Base-by-base conservation (phyloP, 1,284 basidiomycete species). In the Ganoderma sinense region DNA sequence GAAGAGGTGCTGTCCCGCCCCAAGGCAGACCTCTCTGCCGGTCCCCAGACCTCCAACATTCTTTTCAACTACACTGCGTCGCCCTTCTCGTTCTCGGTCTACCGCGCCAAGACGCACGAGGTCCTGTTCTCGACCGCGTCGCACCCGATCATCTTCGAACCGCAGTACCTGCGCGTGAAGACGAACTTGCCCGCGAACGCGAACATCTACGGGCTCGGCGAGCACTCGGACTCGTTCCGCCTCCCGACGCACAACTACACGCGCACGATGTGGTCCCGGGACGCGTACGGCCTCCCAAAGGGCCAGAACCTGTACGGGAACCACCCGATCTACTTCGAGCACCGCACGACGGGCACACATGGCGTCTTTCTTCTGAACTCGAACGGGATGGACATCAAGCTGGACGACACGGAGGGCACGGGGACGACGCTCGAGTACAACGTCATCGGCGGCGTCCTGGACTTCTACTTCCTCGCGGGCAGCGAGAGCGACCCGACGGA, bases 171-270 rank as follows among this genome's bases (percentile, higher is more conserved):
- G 20, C 91, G 93, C 68, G 78, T 94, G 66, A 89, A 89, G 79
- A 89, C 88, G 31, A 76, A 72, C 66, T 78, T 91, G 1, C 88
- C 89, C 0, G 66, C 76, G 8, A 81, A 87, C 48, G 88, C 93
- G 55, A 93, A 94, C 79, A 86, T 94, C 67, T 94, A 94, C 74
- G 94, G 94, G 2, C 85, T 95, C 5, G 93, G 93, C 26, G 93
- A 95, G 77, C 89, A 92, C 78, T 89, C 91, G 8, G 87, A 92
- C 68, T 76, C 86, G 0, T 92, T 92, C 85, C 86, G 87, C 31
- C 85, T 93, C 20, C 83, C 89, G 36, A 85, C 87, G 0, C 80
- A 86, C 71, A 89, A 91, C 75, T 88, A 86, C 48, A 90, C 89
- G 2, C 85, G 90, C 40, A 91, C 91, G 0, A 75, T 92, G 36